Evolutionary conservation across 495 filamentous ascomycete genomes (phyloP), one percentile per base, ranked within the genome.

Genomic region (Cercophora scortea): DNA sequence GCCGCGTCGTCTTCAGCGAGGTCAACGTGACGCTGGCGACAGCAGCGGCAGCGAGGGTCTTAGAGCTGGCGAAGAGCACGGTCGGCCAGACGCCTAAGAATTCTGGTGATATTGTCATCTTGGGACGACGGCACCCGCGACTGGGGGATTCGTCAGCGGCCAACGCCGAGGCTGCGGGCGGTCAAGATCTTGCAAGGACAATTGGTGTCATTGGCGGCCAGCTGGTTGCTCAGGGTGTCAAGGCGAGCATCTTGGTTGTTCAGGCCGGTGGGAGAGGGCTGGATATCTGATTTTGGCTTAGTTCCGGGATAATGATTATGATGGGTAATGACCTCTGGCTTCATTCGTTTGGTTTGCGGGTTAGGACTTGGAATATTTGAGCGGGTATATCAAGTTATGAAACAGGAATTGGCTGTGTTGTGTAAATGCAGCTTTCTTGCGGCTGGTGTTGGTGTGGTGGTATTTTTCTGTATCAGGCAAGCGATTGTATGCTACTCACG

Each of bases 211-310:
- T 86, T 15, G 88, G 83, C 9, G 81, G 88, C 45, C 71, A 75
- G 42, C 65, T 92, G 32, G 74, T 86, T 5, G 79, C 73, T 47
- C 72, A 67, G 38, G 78, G 79, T 32, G 65, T 88, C 10, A 81
- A 75, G 56, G 84, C 85, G 0, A 92, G 87, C 65, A 69, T 95
- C n/a, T 68, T 95, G 49, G 79, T 94, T 49, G 73, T 96, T 25
- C 85, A 90, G 61, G 88, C 87, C 50, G 79, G 71, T 1, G 69
- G 68, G 25, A 47, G 50, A 42, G 61, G 54, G 8, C 17, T 57
- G 42, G 60, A 58, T 39, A 43, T 49, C 25, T 63, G 17, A 53
- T 42, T 6, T 5, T 41, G 25, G 25, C 25, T 25, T 25, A 5
- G 25, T 2, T 25, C 25, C 5, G 25, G 25, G 25, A 25, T 25